Evolutionary conservation across 495 filamentous ascomycete genomes (phyloP).

Genomic region (Penicillium coffeae): DNA sequence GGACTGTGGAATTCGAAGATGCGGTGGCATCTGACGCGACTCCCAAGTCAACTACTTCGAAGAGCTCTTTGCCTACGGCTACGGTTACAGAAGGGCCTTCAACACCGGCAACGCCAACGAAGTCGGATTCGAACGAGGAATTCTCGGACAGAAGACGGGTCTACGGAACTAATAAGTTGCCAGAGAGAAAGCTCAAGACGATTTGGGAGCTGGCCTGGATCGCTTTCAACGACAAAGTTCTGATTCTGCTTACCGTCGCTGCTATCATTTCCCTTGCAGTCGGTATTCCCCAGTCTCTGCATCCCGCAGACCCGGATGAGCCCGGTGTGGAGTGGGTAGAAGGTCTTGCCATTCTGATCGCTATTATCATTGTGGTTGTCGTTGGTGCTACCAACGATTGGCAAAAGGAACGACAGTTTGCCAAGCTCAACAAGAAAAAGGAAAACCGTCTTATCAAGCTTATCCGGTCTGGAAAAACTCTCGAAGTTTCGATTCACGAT

Average conservation of each 20-base stretch:
- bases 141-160: constrained; percentile 65
- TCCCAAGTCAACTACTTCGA: constrained; percentile 30
- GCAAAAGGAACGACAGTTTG: constrained; percentile 77
- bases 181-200: constrained; percentile 66
- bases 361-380: constrained; percentile 70
- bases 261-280: constrained; percentile 81
- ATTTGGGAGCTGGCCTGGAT: constrained; percentile 75
- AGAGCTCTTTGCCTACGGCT: constrained; percentile 1
- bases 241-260: constrained; percentile 73
- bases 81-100: constrained; percentile 21
- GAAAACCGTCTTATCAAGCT: constrained; percentile 70
- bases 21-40: constrained; percentile 30
- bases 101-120: not conserved
- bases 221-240: constrained; percentile 78
- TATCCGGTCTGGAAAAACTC: constrained; percentile 69
- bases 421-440: constrained; percentile 68
- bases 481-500: constrained; percentile 76
- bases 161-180: constrained; percentile 66
- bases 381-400: constrained; percentile 75
- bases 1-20: constrained; percentile 68
- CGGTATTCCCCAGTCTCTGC: constrained; percentile 65
- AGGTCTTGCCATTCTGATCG: constrained; percentile 72
- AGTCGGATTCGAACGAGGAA: constrained; percentile 24
- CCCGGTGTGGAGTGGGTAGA: constrained; percentile 74
- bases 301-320: constrained; percentile 39